Conservation (phyloP, 306 rosid genomes). For the Cercis canadensis region DNA sequence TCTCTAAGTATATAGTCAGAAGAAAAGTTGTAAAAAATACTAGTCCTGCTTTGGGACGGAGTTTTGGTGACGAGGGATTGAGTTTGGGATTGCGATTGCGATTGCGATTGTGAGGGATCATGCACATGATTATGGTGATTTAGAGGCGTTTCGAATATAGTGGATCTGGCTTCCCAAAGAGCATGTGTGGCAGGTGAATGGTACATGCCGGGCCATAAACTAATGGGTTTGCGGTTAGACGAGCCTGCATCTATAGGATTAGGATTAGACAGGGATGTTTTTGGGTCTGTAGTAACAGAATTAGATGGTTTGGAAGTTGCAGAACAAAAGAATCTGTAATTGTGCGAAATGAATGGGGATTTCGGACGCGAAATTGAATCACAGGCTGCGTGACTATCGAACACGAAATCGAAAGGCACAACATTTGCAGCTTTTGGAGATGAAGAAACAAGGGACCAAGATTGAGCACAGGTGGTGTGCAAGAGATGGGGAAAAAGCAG, state of each 20-base stretch:
- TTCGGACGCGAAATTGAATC: no score
- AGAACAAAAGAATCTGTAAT: not conserved
- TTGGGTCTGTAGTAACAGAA: slow-evolving; percentile 32
- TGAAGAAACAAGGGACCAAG: no score
- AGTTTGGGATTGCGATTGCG: slow-evolving; percentile 5
- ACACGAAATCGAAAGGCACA: no score
- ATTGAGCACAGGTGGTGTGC: no score
- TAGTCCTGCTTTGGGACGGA: slow-evolving; percentile 69
- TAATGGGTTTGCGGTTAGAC: slow-evolving; percentile 68
- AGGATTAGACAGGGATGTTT: not conserved
- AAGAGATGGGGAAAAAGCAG: no score
- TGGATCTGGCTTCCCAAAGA: slow-evolving; percentile 87
- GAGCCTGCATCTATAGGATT: slow-evolving; percentile 66
- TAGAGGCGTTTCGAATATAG: slow-evolving; percentile 43
- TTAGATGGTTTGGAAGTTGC: slow-evolving; percentile 14
- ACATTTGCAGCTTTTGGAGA: no score
- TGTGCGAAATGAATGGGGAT: no score
- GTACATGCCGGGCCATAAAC: slow-evolving; percentile 76
- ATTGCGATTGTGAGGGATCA: not conserved
- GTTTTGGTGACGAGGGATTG: slow-evolving; percentile 38
- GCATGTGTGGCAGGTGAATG: slow-evolving; percentile 85
- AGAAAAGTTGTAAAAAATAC: slow-evolving; percentile 67
- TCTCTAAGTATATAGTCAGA: slow-evolving; percentile 72
- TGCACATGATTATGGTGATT: not conserved
- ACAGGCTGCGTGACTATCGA: no score